A percentile compares a stretch with the other conserved stretches of the same genome.
Evolutionary conservation across 2,329 filamentous ascomycete species (phyloP).

Genomic region (Scytalidium lignicola): DNA sequence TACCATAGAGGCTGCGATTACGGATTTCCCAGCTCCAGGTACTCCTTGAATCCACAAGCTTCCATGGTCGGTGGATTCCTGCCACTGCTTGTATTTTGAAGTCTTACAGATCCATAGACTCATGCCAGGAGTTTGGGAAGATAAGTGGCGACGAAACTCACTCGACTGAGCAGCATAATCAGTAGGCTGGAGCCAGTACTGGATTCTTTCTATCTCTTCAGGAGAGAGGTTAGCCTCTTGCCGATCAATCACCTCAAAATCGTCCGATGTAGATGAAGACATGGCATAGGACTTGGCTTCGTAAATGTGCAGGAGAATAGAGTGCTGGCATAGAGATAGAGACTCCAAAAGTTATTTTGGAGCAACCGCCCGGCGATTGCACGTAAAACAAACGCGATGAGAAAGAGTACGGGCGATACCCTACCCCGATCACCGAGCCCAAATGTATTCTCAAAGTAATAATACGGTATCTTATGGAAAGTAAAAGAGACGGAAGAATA

Average conservation of each 20-base stretch:
- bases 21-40: conserved; percentile 39
- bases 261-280: conserved; percentile 3
- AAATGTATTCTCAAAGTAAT: too few relatives aligned
- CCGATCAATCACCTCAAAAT: conserved; percentile 10
- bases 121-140: conserved; percentile 9
- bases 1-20: conserved; percentile 24
- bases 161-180: conserved; percentile 10
- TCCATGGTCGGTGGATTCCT: conserved; percentile 25
- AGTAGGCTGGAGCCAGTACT: conserved; percentile 11
- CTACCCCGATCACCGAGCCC: too few relatives aligned
- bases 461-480: too few relatives aligned
- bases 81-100: conserved; percentile 13
- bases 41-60: conserved; percentile 43
- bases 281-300: too few relatives aligned
- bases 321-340: too few relatives aligned
- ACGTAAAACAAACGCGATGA: too few relatives aligned
- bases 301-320: too few relatives aligned
- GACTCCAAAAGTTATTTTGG: too few relatives aligned
- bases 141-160: conserved; percentile 12
- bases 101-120: conserved; percentile 12
- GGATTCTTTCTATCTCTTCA: conserved; percentile 10
- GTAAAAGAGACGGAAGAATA: too few relatives aligned
- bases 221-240: conserved; percentile 7
- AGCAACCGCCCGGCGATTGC: too few relatives aligned
- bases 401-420: too few relatives aligned